Evolutionary conservation across 441 rosid species (phyloP), one percentile per base, ranked within the genome.

Genomic region (Flueggea neowawraea): DNA sequence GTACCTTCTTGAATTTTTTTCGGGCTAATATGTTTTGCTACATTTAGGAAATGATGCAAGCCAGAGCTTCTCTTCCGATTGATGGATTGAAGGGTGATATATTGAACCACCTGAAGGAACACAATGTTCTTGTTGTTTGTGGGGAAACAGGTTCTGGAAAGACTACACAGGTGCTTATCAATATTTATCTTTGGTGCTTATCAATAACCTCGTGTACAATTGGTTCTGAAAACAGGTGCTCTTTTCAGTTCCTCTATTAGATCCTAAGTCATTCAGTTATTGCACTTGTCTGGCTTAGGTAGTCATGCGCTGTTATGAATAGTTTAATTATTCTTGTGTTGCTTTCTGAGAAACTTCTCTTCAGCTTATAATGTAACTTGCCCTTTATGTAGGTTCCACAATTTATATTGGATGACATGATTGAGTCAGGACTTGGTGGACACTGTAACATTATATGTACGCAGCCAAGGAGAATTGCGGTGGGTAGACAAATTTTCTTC

Each of bases 141-240:
- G 97, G 98, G 60, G 98, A 94, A 78, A 94, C 97, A 52, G 98
- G 98, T 70, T 94, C 96, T 67, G 98, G 98, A 74, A 94, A 94
- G 88, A 94, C 98, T 61, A 94, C 96, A 33, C 98, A 90, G 98
- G 95, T 90, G 52, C 53, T 43, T 47, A 16, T 69, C 73, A 48
- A 28, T 57, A 11, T 64, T 65, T 66, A 68, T 10, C 39, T 48
- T n/a, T 57, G 50, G 33, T 13, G 15, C 10, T 31, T 1, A 12
- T 12, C 31, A 3, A n/a, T n/a, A n/a, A n/a, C n/a, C n/a, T n/a
- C n/a, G n/a, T n/a, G n/a, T n/a, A n/a, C n/a, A n/a, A n/a, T n/a
- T n/a, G n/a, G n/a, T n/a, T n/a, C n/a, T n/a, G n/a, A n/a, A n/a
- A n/a, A n/a, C n/a, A n/a, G n/a, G n/a, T 9, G 52, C 50, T 5